Conservation (phyloP, 2,329 filamentous ascomycete species). For the Apiospora phragmitis region DNA sequence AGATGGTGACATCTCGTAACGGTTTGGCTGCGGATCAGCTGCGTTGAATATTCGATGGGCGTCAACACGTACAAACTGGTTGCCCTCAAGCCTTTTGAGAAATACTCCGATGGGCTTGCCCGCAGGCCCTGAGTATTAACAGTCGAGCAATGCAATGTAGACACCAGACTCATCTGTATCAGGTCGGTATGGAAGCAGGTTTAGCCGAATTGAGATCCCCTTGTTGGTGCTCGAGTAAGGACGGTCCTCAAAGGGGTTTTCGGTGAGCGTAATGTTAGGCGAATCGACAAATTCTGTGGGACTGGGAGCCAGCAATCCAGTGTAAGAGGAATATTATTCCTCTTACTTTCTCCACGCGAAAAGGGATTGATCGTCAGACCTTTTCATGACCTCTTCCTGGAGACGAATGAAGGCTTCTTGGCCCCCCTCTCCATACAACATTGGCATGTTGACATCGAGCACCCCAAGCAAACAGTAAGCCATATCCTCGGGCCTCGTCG, state of each 20-base stretch:
- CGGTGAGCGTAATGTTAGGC: not conserved
- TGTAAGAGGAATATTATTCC: not conserved
- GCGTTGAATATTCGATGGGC: not conserved
- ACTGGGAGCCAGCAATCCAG: not conserved
- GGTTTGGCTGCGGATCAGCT: not conserved
- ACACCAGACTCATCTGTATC: not conserved
- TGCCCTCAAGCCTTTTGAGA: not conserved
- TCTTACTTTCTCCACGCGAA: not conserved
- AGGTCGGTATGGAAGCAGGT: not conserved
- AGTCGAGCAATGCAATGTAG: not conserved
- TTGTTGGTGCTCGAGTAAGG: constrained; percentile 15
- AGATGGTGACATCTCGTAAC: not conserved
- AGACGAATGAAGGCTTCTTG: constrained; percentile 18
- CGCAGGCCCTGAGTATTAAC: not conserved
- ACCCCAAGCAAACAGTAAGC: constrained; percentile 21
- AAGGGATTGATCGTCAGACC: constrained; percentile 2
- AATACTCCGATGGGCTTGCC: not conserved
- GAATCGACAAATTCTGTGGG: not conserved
- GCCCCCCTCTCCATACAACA: constrained; percentile 18
- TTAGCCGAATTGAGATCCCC: constrained; percentile 11
- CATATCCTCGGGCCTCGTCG: constrained; percentile 18
- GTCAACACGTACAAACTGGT: not conserved
- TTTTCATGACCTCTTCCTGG: constrained; percentile 18
- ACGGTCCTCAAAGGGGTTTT: not conserved
- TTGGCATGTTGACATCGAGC: constrained; percentile 19